Evolutionary conservation across 2,329 filamentous ascomycete species (phyloP), one percentile per base, ranked within the genome.

Genomic region (Bipolaris gigantea): DNA sequence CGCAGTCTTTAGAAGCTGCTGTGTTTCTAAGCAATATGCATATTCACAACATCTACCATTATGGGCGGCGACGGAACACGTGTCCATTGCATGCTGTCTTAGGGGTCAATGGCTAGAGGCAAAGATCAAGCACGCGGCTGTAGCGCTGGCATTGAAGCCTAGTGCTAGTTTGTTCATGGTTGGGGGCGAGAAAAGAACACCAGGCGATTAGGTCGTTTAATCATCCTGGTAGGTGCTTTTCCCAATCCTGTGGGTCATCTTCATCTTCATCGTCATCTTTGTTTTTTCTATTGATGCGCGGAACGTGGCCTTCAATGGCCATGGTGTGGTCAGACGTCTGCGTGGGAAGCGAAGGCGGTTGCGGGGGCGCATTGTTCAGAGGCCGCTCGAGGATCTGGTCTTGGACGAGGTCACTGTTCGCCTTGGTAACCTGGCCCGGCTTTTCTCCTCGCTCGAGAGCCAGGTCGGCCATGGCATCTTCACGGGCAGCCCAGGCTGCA

Each of bases 391-490:
- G 66, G 57, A 74, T 73, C 27, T 63, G 57, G 33, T 65, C 64
- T 25, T 66, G 62, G 40, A 73, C 61, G 36, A 74, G 65, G 21
- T 69, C 66, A 41, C 63, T 66, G 59, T 65, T 73, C 13, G 65
- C 64, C 50, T 69, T 73, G 61, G 49, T 65, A 40, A 67, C 53
- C 11, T 62, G 56, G 10, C 67, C 65, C 3, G 65, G 65, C 60
- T 67, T 71, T 58, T 80, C 78, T 46, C 77, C 78, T 30, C 78
- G 72, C 61, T 80, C 78, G 5, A 73, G 53, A 0, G 77, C 77
- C 5, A 80, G 66, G 42, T 78, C 73, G 25, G 57, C 71, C 56
- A 70, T 70, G 38, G 60, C 73, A 51, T 69, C 66, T 8, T 74
- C 66, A 40, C 62, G 66, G 4, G 69, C 67, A 9, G 69, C 67